A percentile compares a stretch with the other conserved stretches of the same genome.
phyloP scores from a whole-genome alignment of 2,329 filamentous ascomycete species.

The Conoideocrella luteorostrata region DNA sequence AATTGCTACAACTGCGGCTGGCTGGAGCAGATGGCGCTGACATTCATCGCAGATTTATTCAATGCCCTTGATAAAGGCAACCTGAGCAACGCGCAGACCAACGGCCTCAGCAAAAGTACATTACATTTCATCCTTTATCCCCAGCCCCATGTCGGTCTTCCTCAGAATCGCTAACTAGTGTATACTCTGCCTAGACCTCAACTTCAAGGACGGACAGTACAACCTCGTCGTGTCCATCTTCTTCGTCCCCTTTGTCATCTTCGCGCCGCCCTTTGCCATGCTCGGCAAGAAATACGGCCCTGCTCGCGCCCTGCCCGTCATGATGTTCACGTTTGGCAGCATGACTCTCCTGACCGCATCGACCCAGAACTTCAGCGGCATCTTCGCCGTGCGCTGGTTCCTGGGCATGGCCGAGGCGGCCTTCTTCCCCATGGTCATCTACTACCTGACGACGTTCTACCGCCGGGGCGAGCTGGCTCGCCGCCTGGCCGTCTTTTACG shows the following conservation, averaged over 20 bases:
- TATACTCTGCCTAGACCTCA: constrained; percentile 30
- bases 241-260: constrained; percentile 69
- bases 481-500: constrained; percentile 62
- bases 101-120: constrained; percentile 31
- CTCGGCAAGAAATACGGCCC: constrained; percentile 67
- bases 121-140: neutral
- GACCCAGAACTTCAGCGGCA: constrained; percentile 40
- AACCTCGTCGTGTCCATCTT: constrained; percentile 67
- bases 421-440: constrained; percentile 48
- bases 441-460: constrained; percentile 48
- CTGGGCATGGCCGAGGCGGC: constrained; percentile 50
- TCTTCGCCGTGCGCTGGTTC: constrained; percentile 44
- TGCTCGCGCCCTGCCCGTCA: constrained; percentile 56
- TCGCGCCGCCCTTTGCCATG: constrained; percentile 53
- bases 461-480: constrained; percentile 38
- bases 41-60: constrained; percentile 31
- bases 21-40: neutral
- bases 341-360: constrained; percentile 56
- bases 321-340: constrained; percentile 67
- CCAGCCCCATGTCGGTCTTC: neutral
- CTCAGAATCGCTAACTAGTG: neutral
- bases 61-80: constrained; percentile 39
- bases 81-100: constrained; percentile 50
- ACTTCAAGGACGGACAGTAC: constrained; percentile 58
- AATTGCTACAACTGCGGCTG: neutral